Base-by-base conservation (phyloP, 2,329 filamentous ascomycete species). In the Pyrenophora tritici-repentis region DNA sequence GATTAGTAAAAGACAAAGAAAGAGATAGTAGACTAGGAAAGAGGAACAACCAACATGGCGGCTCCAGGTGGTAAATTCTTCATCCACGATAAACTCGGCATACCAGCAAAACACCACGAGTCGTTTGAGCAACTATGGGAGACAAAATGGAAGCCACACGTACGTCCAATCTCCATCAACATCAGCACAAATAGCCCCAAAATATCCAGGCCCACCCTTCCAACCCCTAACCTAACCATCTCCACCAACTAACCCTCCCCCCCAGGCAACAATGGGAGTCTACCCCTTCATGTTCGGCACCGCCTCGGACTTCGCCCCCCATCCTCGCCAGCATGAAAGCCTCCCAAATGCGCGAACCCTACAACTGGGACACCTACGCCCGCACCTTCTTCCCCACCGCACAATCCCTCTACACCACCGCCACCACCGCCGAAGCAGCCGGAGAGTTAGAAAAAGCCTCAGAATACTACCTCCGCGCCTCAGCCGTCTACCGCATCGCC, bases 231-330 rank as follows among this genome's bases (percentile, higher is more conserved):
- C n/a, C n/a, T n/a, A n/a, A n/a, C n/a, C n/a, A n/a, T n/a, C n/a
- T n/a, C n/a, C n/a, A n/a, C 8, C 22, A 20, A 20, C 18, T 20
- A 20, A 20, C 18, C 3, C 8, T 7, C 8, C 2, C 17, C 3
- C 4, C 8, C 14, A 73, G 69, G 72, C 72, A 32, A 63, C 71
- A 31, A 85, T 85, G 73, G 80, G 84, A 49, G 78, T 90, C 7
- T 88, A 89, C 62, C 86, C 86, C 0, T 91, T 91, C 78, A 88
- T 91, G 76, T 88, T 91, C 72, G 84, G 85, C 41, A 76, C 79
- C 3, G 81, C 82, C 50, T 78, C 84, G 50, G 88, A 91, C 72
- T 90, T 91, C 65, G 80, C 83, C 60, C 60, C 86, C 86, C 14
- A 79, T 91, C 26, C 88, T 89, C 42, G 69, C 81, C n/a, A 75